These are phyloP conservation scores for Closterium sp. DNA, from an alignment of 139 green algal species.

Conservation along the genomic window DNA sequence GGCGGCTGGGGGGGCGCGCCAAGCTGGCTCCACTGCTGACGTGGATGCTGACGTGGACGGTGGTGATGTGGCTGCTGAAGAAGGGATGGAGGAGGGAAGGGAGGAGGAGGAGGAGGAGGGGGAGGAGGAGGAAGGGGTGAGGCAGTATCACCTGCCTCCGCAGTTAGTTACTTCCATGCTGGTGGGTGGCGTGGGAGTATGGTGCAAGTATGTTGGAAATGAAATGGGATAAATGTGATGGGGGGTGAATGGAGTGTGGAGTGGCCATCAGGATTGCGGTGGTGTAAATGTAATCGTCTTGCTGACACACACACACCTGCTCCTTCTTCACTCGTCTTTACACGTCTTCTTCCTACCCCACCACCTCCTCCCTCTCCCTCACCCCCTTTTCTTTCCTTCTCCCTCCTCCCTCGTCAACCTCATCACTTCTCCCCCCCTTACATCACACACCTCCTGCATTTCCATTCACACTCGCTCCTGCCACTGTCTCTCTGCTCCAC, in stretches of 20 bases:
- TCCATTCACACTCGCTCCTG: too few species aligned
- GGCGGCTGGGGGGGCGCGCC: too few species aligned
- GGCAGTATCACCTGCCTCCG: conserved; percentile 67
- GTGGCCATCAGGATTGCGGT: not conserved
- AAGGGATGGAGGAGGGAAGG: not conserved
- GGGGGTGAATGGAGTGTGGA: not conserved
- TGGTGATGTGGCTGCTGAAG: not conserved
- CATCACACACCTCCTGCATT: too few species aligned
- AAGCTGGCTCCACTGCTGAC: conserved; percentile 27
- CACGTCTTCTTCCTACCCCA: not conserved
- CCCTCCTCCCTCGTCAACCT: not conserved
- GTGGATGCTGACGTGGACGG: not conserved
- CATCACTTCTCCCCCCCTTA: not conserved
- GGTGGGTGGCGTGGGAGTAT: not conserved
- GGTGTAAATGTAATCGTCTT: not conserved
- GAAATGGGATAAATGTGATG: too few species aligned
- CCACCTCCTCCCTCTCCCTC: not conserved
- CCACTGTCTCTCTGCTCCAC: too few species aligned
- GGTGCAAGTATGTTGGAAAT: too few species aligned
- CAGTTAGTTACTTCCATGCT: conserved; percentile 85
- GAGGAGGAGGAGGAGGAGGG: not conserved
- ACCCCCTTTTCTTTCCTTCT: not conserved
- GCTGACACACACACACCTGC: not conserved
- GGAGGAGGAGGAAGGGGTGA: not conserved
- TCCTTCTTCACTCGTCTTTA: not conserved